Evolutionary conservation across 2,329 filamentous ascomycete genomes (phyloP).

Genomic region (Huntiella abstrusa): DNA sequence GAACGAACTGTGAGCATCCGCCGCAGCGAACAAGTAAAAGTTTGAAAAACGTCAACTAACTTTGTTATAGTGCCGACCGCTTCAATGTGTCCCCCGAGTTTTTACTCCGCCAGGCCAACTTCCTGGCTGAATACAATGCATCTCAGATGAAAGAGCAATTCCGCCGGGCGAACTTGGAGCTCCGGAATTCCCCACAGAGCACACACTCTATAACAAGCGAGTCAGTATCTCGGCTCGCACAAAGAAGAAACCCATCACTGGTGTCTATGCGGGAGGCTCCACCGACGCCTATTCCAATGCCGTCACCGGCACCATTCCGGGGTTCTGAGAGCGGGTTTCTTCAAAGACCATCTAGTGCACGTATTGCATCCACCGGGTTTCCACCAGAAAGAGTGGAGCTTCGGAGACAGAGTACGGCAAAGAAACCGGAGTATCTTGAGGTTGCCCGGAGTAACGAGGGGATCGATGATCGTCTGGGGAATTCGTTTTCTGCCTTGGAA

Average conservation of each 20-base stretch:
- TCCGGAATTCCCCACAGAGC: conserved; percentile 31
- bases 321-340: neutral
- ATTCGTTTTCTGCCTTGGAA: conserved; percentile 15
- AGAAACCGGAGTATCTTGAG: neutral
- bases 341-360: neutral
- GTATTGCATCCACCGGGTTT: neutral
- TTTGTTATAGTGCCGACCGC: conserved; percentile 37
- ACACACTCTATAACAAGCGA: conserved; percentile 34
- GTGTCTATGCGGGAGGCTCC: neutral
- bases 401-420: neutral
- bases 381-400: neutral
- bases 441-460: neutral
- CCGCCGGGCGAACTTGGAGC: conserved; percentile 47
- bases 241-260: neutral
- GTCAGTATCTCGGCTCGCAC: neutral
- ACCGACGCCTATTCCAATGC: neutral
- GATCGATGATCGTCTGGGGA: neutral
- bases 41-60: neutral
- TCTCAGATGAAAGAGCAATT: conserved; percentile 83
- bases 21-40: neutral
- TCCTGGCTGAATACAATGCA: conserved; percentile 79
- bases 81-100: conserved; percentile 81
- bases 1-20: conserved; percentile 50
- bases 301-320: neutral
- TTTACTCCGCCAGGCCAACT: conserved; percentile 80